Conservation (phyloP, 768 basidiomycete genomes). For the Daedaleopsis sinensis region DNA sequence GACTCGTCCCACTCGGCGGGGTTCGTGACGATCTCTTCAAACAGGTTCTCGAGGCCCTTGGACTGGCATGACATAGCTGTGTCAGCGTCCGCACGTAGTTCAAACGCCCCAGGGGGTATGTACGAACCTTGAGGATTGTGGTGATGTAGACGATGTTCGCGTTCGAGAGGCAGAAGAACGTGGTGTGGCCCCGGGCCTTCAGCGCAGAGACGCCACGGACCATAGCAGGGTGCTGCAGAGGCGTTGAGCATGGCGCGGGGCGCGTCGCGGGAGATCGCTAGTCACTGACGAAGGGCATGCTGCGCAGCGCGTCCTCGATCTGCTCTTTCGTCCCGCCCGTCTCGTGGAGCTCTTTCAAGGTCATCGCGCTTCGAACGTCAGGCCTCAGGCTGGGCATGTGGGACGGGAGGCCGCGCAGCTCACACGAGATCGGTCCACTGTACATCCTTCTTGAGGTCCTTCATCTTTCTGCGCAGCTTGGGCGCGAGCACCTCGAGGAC, state of each 20-base stretch:
- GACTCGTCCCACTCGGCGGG: slow-evolving; percentile 80
- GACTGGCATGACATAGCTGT: slow-evolving; percentile 52
- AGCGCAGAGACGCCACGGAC: slow-evolving; percentile 80
- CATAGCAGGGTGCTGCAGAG: slow-evolving; percentile 91
- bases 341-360: slow-evolving; percentile 69
- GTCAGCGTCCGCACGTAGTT: not conserved
- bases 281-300: slow-evolving; percentile 82
- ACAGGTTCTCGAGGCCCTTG: slow-evolving; percentile 71
- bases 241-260: not conserved
- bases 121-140: slow-evolving; percentile 77
- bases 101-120: slow-evolving; percentile 3
- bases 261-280: not conserved
- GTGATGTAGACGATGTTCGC: slow-evolving; percentile 91
- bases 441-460: slow-evolving; percentile 56
- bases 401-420: slow-evolving; percentile 25
- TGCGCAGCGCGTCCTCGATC: slow-evolving; percentile 75
- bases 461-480: slow-evolving; percentile 82
- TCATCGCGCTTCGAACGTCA: slow-evolving; percentile 53
- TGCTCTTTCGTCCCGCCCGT: slow-evolving; percentile 72
- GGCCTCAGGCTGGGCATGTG: slow-evolving; percentile 8
- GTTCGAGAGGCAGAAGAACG: slow-evolving; percentile 92
- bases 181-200: slow-evolving; percentile 68
- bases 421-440: slow-evolving; percentile 98
- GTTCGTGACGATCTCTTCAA: slow-evolving; percentile 90
- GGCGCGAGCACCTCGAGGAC: slow-evolving; percentile 87